Evolutionary conservation across 1,139 yeast genomes (phyloP), one percentile per base, ranked within the genome.

Genomic region (Magnusiomyces suaveolens): DNA sequence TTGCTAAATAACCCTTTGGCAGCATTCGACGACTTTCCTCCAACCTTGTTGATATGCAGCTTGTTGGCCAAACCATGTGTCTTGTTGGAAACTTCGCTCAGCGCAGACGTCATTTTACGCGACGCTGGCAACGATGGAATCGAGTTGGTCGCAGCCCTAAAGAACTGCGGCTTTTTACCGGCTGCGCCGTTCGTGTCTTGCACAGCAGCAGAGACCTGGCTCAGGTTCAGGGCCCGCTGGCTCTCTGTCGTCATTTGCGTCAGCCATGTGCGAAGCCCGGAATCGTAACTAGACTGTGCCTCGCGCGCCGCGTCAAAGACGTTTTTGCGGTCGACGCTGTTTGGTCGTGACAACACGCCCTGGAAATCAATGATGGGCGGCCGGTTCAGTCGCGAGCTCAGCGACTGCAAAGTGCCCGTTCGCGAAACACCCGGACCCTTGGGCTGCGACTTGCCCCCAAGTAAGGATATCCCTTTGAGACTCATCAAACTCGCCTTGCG

Each of bases 231-330:
- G 4, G 16, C 41, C 8, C 3, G 16, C 16, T 39, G 20, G 16
- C 59, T 60, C n/a, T 51, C 47, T 1, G 57, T 47, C n/a, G 60
- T 50, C 2, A 61, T 59, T 8, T 59, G 56, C 12, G 56, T 55
- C 8, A 70, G 62, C 74, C 74, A 70, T 14, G 67, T 64, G 25
- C 62, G 63, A 26, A 70, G 61, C 14, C 72, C 72, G 0, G 73
- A 63, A 1, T 64, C 62, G 56, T 67, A 70, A 48, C 63, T 69
- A 3, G 59, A 58, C 56, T 71, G 72, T 18, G 56, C 55, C 16
- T 52, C 55, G 1, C 66, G 60, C 2, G 64, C 72, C 46, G 54
- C 57, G 46, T 59, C 69, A 60, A 62, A 71, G 26, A 60, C 63
- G 39, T 41, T 60, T 46, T 57, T 63, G 44, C 67, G 62, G 36